Conservation (phyloP, 441 rosid species). For the Lepidium campestre region DNA sequence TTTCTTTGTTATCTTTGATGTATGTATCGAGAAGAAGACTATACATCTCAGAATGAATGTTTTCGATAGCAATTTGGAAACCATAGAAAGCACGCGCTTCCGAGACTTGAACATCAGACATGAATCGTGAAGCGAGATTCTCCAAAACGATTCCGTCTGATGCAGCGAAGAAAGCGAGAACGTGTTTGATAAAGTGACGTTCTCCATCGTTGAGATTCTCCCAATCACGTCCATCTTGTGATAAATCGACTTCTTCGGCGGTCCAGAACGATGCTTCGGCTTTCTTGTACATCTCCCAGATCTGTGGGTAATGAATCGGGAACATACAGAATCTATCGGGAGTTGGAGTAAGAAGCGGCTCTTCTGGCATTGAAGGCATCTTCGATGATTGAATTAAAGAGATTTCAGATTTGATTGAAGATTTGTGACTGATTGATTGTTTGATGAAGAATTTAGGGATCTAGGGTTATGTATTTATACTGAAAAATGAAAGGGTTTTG, state of each 20-base stretch:
- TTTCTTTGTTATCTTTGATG: constrained; percentile 48
- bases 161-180: constrained; percentile 69
- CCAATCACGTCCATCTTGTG: constrained; percentile 55
- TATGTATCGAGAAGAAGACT: constrained; percentile 61
- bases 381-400: background rate
- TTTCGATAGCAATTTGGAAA: constrained; percentile 65
- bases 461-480: constrained; percentile 7
- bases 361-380: constrained; percentile 54
- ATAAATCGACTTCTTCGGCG: constrained; percentile 69
- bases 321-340: constrained; percentile 59
- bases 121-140: constrained; percentile 56
- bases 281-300: constrained; percentile 66
- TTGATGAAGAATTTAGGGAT: background rate
- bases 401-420: background rate
- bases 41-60: constrained; percentile 68
- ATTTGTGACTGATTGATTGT: background rate
- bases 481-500: background rate
- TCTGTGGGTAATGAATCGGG: constrained; percentile 49
- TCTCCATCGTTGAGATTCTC: constrained; percentile 46
- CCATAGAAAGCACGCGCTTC: constrained; percentile 79
- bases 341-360: constrained; percentile 42
- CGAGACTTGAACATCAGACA: constrained; percentile 63
- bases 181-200: constrained; percentile 58
- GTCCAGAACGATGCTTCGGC: constrained; percentile 77
- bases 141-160: constrained; percentile 63